Conservation (phyloP, 495 filamentous ascomycete genomes). For the Annulohypoxylon nitens region DNA sequence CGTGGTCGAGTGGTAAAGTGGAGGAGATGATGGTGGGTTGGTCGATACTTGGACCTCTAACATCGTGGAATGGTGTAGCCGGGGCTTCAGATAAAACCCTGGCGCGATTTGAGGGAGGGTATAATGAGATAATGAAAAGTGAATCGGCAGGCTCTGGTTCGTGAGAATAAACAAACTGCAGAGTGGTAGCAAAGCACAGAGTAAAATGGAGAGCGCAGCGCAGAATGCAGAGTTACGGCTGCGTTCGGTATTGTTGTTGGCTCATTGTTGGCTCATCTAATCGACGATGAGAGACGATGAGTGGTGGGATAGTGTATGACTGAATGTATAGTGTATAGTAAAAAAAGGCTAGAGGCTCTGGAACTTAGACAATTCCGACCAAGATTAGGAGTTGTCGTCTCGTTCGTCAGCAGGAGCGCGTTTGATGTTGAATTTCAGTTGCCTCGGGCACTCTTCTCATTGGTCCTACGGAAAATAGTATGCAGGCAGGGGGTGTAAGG, state of each 20-base stretch:
- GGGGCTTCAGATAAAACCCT: conserved; percentile 48
- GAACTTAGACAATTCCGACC: conserved; percentile 43
- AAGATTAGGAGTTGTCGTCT: conserved; percentile 50
- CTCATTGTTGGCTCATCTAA: conserved; percentile 28
- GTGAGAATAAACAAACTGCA: conserved; percentile 18
- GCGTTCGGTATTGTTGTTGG: conserved; percentile 28
- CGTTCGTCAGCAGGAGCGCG: conserved; percentile 48
- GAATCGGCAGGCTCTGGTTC: conserved; percentile 27
- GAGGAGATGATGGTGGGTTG: conserved; percentile 35
- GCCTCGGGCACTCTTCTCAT: conserved; percentile 39
- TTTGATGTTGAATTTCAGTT: conserved; percentile 51
- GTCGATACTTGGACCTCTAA: conserved; percentile 43
- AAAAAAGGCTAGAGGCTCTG: conserved; percentile 21
- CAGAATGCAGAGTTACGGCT: neutral
- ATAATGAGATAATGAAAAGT: conserved; percentile 37
- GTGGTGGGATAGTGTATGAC: neutral
- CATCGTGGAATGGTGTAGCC: conserved; percentile 38
- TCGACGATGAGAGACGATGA: neutral
- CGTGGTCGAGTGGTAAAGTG: conserved; percentile 27
- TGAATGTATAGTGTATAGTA: neutral
- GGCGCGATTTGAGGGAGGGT: conserved; percentile 45
- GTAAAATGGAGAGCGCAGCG: neutral
- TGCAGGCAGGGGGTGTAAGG: conserved; percentile 45
- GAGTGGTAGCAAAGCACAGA: neutral
- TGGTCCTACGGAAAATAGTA: conserved; percentile 45